phyloP scores from a whole-genome alignment of 768 basidiomycete genomes.

The Auriscalpium microsporum region DNA sequence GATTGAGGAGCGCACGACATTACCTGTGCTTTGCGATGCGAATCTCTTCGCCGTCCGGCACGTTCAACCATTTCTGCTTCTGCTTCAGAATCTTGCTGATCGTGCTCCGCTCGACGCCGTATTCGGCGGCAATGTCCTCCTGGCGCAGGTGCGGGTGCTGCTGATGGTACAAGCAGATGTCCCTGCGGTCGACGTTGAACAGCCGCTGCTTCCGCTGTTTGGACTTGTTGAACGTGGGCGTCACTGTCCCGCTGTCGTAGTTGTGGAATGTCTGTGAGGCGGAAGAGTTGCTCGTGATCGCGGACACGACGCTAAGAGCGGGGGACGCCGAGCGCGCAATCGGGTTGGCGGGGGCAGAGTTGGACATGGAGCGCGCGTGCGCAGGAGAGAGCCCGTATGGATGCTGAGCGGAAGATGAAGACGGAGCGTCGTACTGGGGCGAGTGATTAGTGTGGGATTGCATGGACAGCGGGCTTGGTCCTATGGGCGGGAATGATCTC shows the following conservation, averaged over 20 bases:
- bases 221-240: slow-evolving; percentile 13
- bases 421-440: slow-evolving; percentile 6
- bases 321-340: slow-evolving; percentile 47
- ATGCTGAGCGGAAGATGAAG: slow-evolving; percentile 8
- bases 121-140: slow-evolving; percentile 73
- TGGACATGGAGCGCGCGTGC: background rate
- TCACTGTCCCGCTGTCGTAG: background rate
- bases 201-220: slow-evolving; percentile 69
- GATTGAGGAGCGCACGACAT: slow-evolving; percentile 3
- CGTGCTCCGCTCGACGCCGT: slow-evolving; percentile 84
- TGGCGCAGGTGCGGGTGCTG: slow-evolving; percentile 64
- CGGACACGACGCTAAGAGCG: slow-evolving; percentile 47
- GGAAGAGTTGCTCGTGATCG: slow-evolving; percentile 44
- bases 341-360: slow-evolving; percentile 22
- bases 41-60: slow-evolving; percentile 48
- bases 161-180: slow-evolving; percentile 61
- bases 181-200: slow-evolving; percentile 63
- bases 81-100: slow-evolving; percentile 87
- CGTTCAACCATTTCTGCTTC: slow-evolving; percentile 73
- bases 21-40: slow-evolving; percentile 67
- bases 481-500: slow-evolving; percentile 6
- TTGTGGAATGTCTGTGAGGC: slow-evolving; percentile 20
- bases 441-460: slow-evolving; percentile 3
- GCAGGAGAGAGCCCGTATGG: slow-evolving; percentile 8
- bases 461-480: slow-evolving; percentile 10